A percentile compares a stretch with the other conserved stretches of the same genome.
Conservation (phyloP, 176 grass and related monocot genomes). For the Musa troglodytarum region DNA sequence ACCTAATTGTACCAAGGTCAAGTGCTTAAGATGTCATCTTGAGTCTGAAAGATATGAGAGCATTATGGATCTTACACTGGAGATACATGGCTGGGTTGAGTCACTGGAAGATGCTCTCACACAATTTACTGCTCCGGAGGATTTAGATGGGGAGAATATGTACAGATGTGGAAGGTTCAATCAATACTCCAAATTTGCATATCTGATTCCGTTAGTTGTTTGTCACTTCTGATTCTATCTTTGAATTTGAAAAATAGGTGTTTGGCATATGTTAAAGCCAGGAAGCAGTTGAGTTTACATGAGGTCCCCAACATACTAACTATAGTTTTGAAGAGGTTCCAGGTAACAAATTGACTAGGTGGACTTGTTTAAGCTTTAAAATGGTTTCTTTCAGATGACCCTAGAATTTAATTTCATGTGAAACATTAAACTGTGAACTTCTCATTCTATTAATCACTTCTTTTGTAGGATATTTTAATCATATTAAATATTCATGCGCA, state of each 20-base stretch:
- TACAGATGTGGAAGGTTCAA: constrained; percentile 93
- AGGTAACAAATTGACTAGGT: constrained; percentile 34
- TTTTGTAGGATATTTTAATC: neutral
- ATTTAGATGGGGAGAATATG: constrained; percentile 99
- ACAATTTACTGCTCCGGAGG: constrained; percentile 95
- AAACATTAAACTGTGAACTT: neutral
- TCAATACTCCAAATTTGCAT: neutral
- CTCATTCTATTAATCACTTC: neutral
- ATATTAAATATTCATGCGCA: neutral
- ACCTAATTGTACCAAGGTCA: constrained; percentile 58
- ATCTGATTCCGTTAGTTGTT: neutral
- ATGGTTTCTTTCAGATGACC: constrained; percentile 11
- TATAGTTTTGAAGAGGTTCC: constrained; percentile 94
- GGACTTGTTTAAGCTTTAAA: constrained; percentile 14
- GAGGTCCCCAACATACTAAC: constrained; percentile 99
- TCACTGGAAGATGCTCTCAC: constrained; percentile 97
- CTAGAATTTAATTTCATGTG: neutral
- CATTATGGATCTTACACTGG: constrained; percentile 99
- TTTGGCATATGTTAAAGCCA: constrained; percentile 86
- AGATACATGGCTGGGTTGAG: constrained; percentile 97
- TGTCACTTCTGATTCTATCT: constrained; percentile 10
- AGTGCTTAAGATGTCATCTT: constrained; percentile 87
- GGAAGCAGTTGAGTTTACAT: constrained; percentile 87
- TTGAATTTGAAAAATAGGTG: constrained; percentile 35
- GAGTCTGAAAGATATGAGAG: constrained; percentile 97